These are phyloP conservation scores for Fusarium devonianum DNA, from an alignment of 2,329 filamentous ascomycete genomes.

Conservation along the genomic window DNA sequence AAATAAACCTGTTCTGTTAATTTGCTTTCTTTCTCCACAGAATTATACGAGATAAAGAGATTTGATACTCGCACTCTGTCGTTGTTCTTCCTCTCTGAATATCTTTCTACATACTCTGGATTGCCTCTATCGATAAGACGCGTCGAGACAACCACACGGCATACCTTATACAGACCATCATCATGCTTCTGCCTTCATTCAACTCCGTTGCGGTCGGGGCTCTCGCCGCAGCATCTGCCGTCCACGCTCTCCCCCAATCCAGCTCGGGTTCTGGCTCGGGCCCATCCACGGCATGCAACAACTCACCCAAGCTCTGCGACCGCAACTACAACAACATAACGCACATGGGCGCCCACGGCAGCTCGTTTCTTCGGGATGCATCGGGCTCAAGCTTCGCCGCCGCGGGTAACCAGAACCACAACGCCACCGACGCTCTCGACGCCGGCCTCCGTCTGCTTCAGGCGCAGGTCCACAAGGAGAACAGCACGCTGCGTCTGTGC, in stretches of 20 bases:
- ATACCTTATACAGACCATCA: constrained; percentile 4
- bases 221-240: constrained; percentile 33
- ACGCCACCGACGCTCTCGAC: constrained; percentile 73
- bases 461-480: constrained; percentile 71
- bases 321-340: constrained; percentile 78
- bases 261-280: constrained; percentile 26
- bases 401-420: constrained; percentile 76
- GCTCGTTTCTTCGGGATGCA: constrained; percentile 72
- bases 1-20: too few species aligned
- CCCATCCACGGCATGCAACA: constrained; percentile 71
- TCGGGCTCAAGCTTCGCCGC: constrained; percentile 62
- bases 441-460: constrained; percentile 76
- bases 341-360: constrained; percentile 79
- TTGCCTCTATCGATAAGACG: background rate
- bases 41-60: constrained; percentile 5
- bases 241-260: constrained; percentile 38
- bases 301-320: constrained; percentile 76
- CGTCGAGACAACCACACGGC: background rate
- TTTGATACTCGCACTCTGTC: background rate
- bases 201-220: constrained; percentile 30
- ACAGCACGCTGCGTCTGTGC: constrained; percentile 70
- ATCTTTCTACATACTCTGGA: too few species aligned
- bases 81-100: constrained; percentile 6
- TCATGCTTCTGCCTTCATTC: constrained; percentile 37
- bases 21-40: constrained; percentile 4